phyloP scores from a whole-genome alignment of 345 rosid species.

The Salix koriyanagi region DNA sequence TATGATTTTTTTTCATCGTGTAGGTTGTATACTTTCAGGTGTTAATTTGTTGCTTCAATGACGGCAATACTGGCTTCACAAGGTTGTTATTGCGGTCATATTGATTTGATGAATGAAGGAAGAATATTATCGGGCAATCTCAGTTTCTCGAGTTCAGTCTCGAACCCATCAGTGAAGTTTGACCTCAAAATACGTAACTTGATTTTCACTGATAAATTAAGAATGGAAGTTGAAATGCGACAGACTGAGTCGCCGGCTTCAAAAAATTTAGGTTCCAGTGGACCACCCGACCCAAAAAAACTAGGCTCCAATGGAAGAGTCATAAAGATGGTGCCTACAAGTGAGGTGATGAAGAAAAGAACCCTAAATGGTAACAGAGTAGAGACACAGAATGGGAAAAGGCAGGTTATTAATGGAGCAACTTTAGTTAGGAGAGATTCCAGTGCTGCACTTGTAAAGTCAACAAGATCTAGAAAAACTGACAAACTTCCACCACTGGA shows the following conservation, averaged over 20 bases:
- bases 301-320: conserved; percentile 53
- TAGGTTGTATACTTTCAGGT: conserved; percentile 16
- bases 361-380: conserved; percentile 32
- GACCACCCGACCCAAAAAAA: conserved; percentile 30
- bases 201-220: conserved; percentile 17
- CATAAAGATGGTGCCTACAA: conserved; percentile 75
- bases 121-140: conserved; percentile 39
- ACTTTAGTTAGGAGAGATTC: conserved; percentile 45
- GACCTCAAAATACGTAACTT: conserved; percentile 32
- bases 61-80: conserved; percentile 74
- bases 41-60: conserved; percentile 39
- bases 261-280: conserved; percentile 27
- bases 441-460: conserved; percentile 37
- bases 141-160: conserved; percentile 48
- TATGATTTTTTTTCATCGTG: neutral
- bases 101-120: conserved; percentile 32
- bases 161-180: conserved; percentile 27
- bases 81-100: conserved; percentile 45
- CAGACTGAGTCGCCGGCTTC: conserved; percentile 49
- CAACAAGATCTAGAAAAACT: conserved; percentile 29
- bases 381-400: conserved; percentile 53
- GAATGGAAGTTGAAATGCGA: conserved; percentile 50
- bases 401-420: conserved; percentile 51
- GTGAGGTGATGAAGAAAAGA: conserved; percentile 56
- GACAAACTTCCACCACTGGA: conserved; percentile 58